These are phyloP conservation scores for Gracilaria domingensis DNA, from an alignment of 23 red algal genomes.

Conservation along the genomic window DNA sequence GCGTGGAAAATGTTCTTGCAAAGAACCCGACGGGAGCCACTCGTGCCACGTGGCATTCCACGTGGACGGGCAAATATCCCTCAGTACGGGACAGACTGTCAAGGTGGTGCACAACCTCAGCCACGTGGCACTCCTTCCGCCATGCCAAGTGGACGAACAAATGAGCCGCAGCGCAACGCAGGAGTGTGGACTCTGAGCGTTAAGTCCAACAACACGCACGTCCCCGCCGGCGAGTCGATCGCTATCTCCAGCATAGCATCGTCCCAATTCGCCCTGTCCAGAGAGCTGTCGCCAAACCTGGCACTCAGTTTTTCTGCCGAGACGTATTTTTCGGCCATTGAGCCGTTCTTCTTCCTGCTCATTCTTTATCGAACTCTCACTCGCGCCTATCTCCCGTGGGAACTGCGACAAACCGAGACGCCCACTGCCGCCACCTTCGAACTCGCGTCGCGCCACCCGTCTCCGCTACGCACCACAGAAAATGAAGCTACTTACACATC, in stretches of 20 bases:
- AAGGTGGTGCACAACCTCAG: too few species aligned
- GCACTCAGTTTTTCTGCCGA: conserved; percentile 1
- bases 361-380: conserved; percentile 65
- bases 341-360: conserved; percentile 67
- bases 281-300: background rate
- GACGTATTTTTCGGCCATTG: conserved; percentile 49
- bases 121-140: too few species aligned
- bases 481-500: conserved; percentile 28
- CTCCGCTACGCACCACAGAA: conserved; percentile 15
- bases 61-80: too few species aligned
- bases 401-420: conserved; percentile 6
- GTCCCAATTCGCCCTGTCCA: background rate
- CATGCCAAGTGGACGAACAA: too few species aligned
- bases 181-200: too few species aligned
- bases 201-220: background rate
- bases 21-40: too few species aligned
- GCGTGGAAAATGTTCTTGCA: too few species aligned
- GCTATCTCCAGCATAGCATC: background rate
- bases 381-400: conserved; percentile 66
- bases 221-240: background rate
- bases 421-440: conserved; percentile 33
- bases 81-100: too few species aligned
- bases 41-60: too few species aligned
- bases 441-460: conserved; percentile 54
- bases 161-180: too few species aligned